Evolutionary conservation across 2,329 filamentous ascomycete genomes (phyloP).

Genomic region (Colletotrichum agaves): DNA sequence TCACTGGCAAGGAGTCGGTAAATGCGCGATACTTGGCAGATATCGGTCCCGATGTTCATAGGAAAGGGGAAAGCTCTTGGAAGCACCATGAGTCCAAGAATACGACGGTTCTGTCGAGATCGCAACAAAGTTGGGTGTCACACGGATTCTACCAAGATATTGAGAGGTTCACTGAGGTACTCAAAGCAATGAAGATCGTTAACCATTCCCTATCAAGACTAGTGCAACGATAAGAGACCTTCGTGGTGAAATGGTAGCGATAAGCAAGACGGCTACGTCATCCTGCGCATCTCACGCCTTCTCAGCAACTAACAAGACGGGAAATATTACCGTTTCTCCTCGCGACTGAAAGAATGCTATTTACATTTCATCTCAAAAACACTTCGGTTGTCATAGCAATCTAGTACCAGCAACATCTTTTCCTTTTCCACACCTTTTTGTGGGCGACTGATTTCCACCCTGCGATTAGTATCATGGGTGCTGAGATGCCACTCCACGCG

Average conservation of each 20-base stretch:
- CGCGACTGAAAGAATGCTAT: constrained; percentile 23
- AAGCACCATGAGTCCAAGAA: constrained; percentile 5
- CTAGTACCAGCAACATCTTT: constrained; percentile 8
- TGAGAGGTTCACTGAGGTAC: neutral
- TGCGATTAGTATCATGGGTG: constrained; percentile 1
- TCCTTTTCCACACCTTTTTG: neutral
- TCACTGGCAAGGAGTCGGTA: constrained; percentile 62
- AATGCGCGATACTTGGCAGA: constrained; percentile 77
- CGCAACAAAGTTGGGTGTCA: neutral
- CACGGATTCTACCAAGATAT: neutral
- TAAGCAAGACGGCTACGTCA: constrained; percentile 32
- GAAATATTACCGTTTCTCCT: constrained; percentile 12
- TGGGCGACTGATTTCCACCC: neutral
- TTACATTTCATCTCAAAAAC: constrained; percentile 18
- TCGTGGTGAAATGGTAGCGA: constrained; percentile 26
- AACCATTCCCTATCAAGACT: constrained; percentile 15
- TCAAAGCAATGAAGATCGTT: neutral
- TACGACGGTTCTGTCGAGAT: neutral
- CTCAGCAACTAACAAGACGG: constrained; percentile 1
- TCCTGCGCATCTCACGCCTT: neutral
- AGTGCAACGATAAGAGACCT: constrained; percentile 12
- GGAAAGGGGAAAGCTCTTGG: constrained; percentile 68
- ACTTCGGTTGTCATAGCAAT: constrained; percentile 9
- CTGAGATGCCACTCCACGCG: constrained; percentile 1
- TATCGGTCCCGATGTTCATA: constrained; percentile 80